A percentile compares a stretch with the other conserved stretches of the same genome.
phyloP scores from a whole-genome alignment of 2,329 filamentous ascomycete genomes.

The Penicillium hordei region DNA sequence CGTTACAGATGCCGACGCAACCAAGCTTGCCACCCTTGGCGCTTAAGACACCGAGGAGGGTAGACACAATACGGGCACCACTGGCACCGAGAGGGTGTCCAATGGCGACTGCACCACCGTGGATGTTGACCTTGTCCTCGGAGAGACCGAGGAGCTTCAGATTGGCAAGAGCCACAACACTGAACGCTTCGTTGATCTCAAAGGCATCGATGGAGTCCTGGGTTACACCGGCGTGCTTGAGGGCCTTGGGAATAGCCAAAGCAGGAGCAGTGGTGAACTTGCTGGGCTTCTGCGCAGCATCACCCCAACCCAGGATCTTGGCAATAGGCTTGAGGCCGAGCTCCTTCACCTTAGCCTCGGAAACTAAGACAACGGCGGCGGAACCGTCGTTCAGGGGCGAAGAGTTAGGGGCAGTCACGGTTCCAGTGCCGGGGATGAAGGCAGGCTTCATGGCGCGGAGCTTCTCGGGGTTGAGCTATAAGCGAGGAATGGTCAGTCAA shows the following conservation, averaged over 20 bases:
- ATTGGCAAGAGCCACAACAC: constrained; percentile 92
- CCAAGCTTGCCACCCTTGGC: constrained; percentile 94
- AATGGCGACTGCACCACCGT: constrained; percentile 91
- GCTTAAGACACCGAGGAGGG: constrained; percentile 81
- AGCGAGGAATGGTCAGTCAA: constrained; percentile 2
- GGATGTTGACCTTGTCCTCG: constrained; percentile 88
- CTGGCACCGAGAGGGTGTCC: constrained; percentile 93
- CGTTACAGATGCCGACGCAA: constrained; percentile 94
- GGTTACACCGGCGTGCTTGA: constrained; percentile 86
- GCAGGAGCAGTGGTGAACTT: constrained; percentile 95
- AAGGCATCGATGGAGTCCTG: constrained; percentile 82
- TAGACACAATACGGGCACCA: constrained; percentile 89
- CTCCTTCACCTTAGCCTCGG: constrained; percentile 89
- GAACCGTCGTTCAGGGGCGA: constrained; percentile 95
- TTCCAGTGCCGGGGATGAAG: constrained; percentile 73
- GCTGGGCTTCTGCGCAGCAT: constrained; percentile 85
- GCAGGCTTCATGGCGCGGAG: constrained; percentile 81
- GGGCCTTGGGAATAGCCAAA: constrained; percentile 92
- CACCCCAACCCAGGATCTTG: constrained; percentile 96
- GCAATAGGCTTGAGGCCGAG: constrained; percentile 87
- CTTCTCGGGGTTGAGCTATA: constrained; percentile 71
- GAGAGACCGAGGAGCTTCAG: constrained; percentile 81
- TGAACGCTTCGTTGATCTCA: constrained; percentile 99
- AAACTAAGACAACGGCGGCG: constrained; percentile 87
- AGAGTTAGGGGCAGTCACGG: constrained; percentile 93